Evolutionary conservation across 768 basidiomycete species (phyloP).

Genomic region (Termitomyces heimii): DNA sequence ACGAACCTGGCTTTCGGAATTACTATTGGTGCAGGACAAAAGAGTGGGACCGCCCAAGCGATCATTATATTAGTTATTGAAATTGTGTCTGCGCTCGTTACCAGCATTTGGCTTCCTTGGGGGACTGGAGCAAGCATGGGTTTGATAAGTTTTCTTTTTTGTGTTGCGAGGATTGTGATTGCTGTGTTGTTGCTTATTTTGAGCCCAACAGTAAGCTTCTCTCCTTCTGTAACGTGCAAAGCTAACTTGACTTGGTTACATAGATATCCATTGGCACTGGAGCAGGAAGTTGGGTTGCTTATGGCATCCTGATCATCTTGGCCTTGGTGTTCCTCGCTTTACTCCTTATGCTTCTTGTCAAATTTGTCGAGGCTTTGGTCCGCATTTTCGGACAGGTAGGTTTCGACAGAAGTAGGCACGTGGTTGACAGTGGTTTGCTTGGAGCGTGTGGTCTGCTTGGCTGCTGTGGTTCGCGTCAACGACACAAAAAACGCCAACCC

Average conservation of each 20-base stretch:
- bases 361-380: constrained; percentile 76
- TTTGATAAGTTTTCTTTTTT: constrained; percentile 88
- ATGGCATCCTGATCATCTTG: constrained; percentile 83
- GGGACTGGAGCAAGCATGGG: constrained; percentile 97
- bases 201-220: constrained; percentile 68
- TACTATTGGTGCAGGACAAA: constrained; percentile 85
- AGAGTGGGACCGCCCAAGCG: constrained; percentile 86
- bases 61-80: constrained; percentile 88
- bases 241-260: constrained; percentile 8
- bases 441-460: constrained; percentile 75
- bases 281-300: constrained; percentile 89
- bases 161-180: constrained; percentile 84
- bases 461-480: constrained; percentile 49
- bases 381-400: constrained; percentile 72
- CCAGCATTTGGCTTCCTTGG: constrained; percentile 96
- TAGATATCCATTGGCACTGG: constrained; percentile 82
- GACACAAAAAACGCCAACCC: constrained; percentile 22
- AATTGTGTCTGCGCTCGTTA: constrained; percentile 79
- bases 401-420: constrained; percentile 79
- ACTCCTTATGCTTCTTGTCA: constrained; percentile 74
- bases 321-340: constrained; percentile 82
- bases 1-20: constrained; percentile 81
- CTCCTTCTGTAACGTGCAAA: constrained; percentile 5
- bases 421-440: constrained; percentile 81
- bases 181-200: constrained; percentile 89